These are phyloP conservation scores for Saxophila tyrrhenica DNA, from an alignment of 495 filamentous ascomycete genomes.

Conservation along the genomic window DNA sequence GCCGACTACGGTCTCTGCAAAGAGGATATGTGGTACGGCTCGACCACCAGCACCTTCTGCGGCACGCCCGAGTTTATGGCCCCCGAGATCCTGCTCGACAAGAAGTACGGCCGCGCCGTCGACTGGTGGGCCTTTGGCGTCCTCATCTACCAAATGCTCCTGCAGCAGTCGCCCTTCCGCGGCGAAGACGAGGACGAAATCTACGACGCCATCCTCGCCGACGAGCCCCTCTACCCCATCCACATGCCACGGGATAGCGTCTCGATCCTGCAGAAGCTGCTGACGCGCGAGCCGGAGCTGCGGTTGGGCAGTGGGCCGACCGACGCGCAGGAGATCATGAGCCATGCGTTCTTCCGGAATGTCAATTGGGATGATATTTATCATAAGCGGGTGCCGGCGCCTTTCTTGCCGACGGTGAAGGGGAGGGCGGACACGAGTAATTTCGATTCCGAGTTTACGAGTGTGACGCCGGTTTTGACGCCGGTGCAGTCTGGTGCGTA, in stretches of 20 bases:
- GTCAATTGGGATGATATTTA: constrained; percentile 99
- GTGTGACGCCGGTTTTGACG: constrained; percentile 92
- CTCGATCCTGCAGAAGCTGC: constrained; percentile 92
- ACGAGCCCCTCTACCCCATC: constrained; percentile 96
- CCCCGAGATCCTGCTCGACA: constrained; percentile 96
- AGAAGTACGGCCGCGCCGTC: constrained; percentile 96
- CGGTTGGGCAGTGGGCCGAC: constrained; percentile 89
- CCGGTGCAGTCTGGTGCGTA: constrained; percentile 90
- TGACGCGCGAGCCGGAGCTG: constrained; percentile 88
- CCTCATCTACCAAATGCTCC: constrained; percentile 98
- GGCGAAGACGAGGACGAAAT: constrained; percentile 99
- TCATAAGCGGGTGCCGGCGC: constrained; percentile 78
- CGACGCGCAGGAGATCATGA: constrained; percentile 98
- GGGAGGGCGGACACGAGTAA: constrained; percentile 96
- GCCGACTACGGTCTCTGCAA: constrained; percentile 98
- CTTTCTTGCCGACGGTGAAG: constrained; percentile 80
- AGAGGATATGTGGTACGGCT: constrained; percentile 99
- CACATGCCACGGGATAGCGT: constrained; percentile 98
- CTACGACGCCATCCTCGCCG: constrained; percentile 96
- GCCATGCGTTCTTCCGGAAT: constrained; percentile 93
- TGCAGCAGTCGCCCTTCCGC: constrained; percentile 97
- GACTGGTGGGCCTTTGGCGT: constrained; percentile 99
- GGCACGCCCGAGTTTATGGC: constrained; percentile 99
- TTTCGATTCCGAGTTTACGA: constrained; percentile 97
- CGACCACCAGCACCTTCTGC: constrained; percentile 95